Percentiles rank a stretch among this genome's conserved stretches.
These are phyloP conservation scores for Fusarium sp. DNA, from an alignment of 2,329 filamentous ascomycete species.

Conservation along the genomic window DNA sequence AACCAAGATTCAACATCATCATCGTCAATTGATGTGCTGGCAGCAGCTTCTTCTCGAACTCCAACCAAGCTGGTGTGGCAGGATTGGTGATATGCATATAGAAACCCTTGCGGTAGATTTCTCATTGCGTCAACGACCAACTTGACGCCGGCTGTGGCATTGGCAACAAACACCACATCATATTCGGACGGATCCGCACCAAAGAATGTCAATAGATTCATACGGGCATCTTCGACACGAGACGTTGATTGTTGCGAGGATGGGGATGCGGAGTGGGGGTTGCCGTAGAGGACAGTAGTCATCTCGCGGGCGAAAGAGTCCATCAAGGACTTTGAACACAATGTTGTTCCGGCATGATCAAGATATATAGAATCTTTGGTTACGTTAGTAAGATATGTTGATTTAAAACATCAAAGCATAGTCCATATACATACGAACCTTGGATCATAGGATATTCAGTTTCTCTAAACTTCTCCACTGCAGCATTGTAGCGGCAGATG, in stretches of 20 bases:
- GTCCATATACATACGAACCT: slow-evolving; percentile 60
- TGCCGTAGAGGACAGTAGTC: slow-evolving; percentile 85
- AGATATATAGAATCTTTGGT: slow-evolving; percentile 80
- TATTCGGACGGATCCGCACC: slow-evolving; percentile 85
- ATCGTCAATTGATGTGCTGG: slow-evolving; percentile 78
- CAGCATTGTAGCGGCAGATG: slow-evolving; percentile 67
- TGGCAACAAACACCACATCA: slow-evolving; percentile 91
- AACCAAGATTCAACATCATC: slow-evolving; percentile 77
- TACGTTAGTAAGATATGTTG: slow-evolving; percentile 6
- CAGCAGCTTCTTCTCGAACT: slow-evolving; percentile 77
- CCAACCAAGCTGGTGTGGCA: slow-evolving; percentile 92
- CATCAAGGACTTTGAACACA: slow-evolving; percentile 85
- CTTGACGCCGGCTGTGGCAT: slow-evolving; percentile 93
- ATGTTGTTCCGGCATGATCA: slow-evolving; percentile 95
- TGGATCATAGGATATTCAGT: slow-evolving; percentile 79
- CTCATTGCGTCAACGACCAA: slow-evolving; percentile 85
- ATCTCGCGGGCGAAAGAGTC: slow-evolving; percentile 85
- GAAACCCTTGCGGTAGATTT: slow-evolving; percentile 78
- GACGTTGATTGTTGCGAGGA: slow-evolving; percentile 84
- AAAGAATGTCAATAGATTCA: slow-evolving; percentile 82
- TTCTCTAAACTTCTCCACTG: slow-evolving; percentile 71
- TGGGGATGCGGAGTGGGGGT: slow-evolving; percentile 89
- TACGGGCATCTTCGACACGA: slow-evolving; percentile 81
- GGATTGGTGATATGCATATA: slow-evolving; percentile 86
- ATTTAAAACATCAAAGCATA: neutral